Base-by-base conservation (phyloP, 1,139 yeast species). In the Hyphopichia pseudoburtonii region DNA sequence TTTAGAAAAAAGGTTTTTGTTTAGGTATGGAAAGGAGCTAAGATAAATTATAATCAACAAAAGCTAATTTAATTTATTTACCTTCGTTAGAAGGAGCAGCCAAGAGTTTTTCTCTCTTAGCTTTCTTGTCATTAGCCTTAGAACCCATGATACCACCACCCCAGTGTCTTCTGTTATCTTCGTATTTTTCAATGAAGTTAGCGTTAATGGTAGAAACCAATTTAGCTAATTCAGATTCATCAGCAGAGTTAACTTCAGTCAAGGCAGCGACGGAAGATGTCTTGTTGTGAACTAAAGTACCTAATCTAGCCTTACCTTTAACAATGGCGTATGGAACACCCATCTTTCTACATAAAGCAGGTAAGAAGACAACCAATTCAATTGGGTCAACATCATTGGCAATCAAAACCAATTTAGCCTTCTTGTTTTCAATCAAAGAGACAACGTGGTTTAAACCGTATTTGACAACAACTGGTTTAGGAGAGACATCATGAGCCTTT, bases 311-410 rank as follows among this genome's bases (percentile, higher is more conserved):
- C 84, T 86, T 87, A 70, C 95, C 95, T 83, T 87, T 87, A 66
- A 87, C 86, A 62, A 87, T 83, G 55, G 95, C 95, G 78, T 86
- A 87, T 67, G 96, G 96, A 53, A 87, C 86, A 73, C 95, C 96
- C 88, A 87, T 80, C 85, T 87, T 87, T 78, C 88, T 84, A 78
- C 95, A 87, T 63, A 87, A 80, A 70, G 96, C 95, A 66, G 96
- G 96, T 56, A 87, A 74, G 85, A 84, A 87, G 57, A 87, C 76
- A 56, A 87, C 96, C 66, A 87, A 78, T 75, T 87, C 96, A 64
- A 87, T 84, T 66, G 96, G 96, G 79, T 87, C 96, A 61, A 87
- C 96, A 60, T 87, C 96, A 78, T 87, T 82, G 67, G 96, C 95
- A 64, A 87, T 87, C 70, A 87, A 78, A 50, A 87, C 95, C 60